Conservation (phyloP, 306 rosid genomes). For the Trichosanthes truncata region DNA sequence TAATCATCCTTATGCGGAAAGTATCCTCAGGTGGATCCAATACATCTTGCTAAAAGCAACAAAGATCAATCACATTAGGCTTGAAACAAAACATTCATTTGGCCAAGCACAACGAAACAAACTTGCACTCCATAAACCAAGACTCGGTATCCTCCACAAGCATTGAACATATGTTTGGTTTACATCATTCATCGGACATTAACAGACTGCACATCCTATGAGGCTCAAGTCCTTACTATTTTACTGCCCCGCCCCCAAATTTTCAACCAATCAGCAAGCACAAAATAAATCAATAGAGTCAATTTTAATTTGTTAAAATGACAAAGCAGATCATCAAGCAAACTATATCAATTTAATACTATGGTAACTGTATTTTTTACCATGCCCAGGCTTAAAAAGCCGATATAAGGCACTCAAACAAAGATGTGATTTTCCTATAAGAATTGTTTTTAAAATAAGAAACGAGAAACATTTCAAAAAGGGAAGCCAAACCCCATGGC, state of each 20-base stretch:
- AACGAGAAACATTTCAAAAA: not conserved
- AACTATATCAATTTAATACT: not conserved
- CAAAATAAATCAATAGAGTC: not conserved
- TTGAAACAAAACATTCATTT: conserved; percentile 16
- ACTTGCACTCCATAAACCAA: not conserved
- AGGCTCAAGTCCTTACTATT: not conserved
- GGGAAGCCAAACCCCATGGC: not conserved
- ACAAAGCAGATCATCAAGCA: not conserved
- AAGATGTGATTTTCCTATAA: not conserved
- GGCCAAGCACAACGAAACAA: not conserved
- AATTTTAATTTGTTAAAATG: not conserved
- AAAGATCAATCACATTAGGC: conserved; percentile 18
- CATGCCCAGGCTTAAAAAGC: not conserved
- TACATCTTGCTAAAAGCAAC: conserved; percentile 59
- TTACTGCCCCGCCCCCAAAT: too few relatives aligned
- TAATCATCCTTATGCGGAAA: conserved; percentile 89
- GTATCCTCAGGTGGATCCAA: conserved; percentile 97
- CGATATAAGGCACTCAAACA: not conserved
- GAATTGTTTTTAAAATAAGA: not conserved
- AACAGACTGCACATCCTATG: not conserved
- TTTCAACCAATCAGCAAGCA: too few relatives aligned
- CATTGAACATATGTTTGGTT: not conserved
- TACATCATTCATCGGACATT: not conserved
- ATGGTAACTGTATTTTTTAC: not conserved
- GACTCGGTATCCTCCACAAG: not conserved